phyloP scores from a whole-genome alignment of 345 rosid species.

The Pseudoturritis turrita region DNA sequence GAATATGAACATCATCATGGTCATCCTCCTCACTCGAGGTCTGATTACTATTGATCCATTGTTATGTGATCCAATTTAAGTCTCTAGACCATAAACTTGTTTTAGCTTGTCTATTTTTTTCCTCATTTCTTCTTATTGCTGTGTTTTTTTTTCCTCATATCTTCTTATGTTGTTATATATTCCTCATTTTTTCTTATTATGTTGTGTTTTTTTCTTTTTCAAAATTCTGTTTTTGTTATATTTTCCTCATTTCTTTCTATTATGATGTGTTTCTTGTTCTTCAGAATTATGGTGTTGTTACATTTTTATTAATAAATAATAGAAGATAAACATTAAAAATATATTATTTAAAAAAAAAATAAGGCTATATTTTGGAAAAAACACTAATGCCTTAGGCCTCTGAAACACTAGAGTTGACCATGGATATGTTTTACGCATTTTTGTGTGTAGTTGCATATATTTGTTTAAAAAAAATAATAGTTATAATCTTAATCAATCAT shows the following conservation, averaged over 20 bases:
- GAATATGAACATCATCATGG: slow-evolving; percentile 12
- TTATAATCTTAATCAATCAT: background rate
- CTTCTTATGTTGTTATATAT: background rate
- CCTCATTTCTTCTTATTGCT: too few species aligned
- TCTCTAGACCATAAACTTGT: background rate
- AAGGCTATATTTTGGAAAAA: background rate
- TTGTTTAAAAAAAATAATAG: too few species aligned
- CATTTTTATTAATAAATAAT: background rate
- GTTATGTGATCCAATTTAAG: background rate
- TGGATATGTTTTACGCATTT: background rate
- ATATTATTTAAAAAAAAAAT: background rate
- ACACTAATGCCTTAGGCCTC: background rate
- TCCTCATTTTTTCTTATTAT: background rate
- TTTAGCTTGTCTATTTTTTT: background rate
- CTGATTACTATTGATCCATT: background rate
- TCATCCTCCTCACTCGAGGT: background rate
- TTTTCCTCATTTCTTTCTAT: too few species aligned
- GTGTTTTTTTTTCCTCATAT: too few species aligned
- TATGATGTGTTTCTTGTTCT: too few species aligned
- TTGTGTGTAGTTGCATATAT: background rate
- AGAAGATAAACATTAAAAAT: background rate
- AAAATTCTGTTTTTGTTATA: background rate
- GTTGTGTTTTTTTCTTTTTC: background rate
- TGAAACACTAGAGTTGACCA: background rate
- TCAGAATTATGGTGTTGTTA: too few species aligned